phyloP scores from a whole-genome alignment of 371 early-diverging fungal species.

The Apophysomyces ossiformis region DNA sequence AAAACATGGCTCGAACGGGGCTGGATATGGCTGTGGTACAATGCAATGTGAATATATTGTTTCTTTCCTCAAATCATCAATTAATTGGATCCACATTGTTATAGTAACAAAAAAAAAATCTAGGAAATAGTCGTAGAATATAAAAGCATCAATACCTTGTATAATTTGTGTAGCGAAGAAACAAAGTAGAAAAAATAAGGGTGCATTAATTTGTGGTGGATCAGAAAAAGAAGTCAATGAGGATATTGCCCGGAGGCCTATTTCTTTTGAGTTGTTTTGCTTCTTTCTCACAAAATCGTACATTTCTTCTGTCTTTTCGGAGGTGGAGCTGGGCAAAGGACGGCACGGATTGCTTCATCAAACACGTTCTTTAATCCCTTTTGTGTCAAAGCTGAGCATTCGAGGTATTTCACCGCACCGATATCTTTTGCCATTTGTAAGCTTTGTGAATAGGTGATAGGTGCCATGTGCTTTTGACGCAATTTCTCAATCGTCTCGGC shows the following conservation, averaged over 20 bases:
- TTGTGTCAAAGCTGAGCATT: conserved; percentile 98
- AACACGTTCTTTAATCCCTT: conserved; percentile 98
- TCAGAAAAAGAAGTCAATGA: not conserved
- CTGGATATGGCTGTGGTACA: too few species aligned
- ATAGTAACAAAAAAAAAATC: too few species aligned
- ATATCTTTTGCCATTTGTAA: conserved; percentile 91
- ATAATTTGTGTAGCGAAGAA: not conserved
- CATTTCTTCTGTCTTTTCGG: conserved; percentile 69
- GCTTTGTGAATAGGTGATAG: conserved; percentile 91
- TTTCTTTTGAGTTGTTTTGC: not conserved
- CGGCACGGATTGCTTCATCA: conserved; percentile 98
- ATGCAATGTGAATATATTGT: too few species aligned
- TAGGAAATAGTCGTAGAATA: not conserved
- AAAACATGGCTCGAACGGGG: too few species aligned
- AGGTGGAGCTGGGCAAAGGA: conserved; percentile 51
- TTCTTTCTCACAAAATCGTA: conserved; percentile 60
- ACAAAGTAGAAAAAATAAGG: not conserved
- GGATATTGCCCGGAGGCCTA: not conserved
- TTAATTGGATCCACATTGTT: too few species aligned
- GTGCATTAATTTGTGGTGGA: not conserved
- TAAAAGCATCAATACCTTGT: not conserved
- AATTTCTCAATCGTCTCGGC: conserved; percentile 87
- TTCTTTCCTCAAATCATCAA: too few species aligned
- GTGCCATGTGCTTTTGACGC: conserved; percentile 85
- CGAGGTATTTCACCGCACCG: conserved; percentile 91